phyloP scores from a whole-genome alignment of 1,284 basidiomycete species.

The Ganoderma resinaceum region DNA sequence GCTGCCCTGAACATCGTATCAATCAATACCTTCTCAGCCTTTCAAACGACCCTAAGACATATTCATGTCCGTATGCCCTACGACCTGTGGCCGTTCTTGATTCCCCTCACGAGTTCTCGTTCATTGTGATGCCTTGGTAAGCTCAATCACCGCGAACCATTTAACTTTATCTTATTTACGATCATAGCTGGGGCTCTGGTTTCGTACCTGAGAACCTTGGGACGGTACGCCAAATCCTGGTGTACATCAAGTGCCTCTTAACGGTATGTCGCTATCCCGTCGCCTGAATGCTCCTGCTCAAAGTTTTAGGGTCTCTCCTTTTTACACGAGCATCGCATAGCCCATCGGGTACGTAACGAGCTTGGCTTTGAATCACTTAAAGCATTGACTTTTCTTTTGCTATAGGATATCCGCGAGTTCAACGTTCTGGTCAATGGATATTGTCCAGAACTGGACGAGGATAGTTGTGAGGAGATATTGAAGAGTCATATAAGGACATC shows the following conservation, averaged over 20 bases:
- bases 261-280: too few species aligned
- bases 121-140: constrained; percentile 1
- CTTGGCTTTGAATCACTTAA: background rate
- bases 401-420: background rate
- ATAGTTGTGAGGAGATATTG: background rate
- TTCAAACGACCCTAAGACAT: background rate
- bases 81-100: constrained; percentile 12
- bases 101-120: constrained; percentile 11
- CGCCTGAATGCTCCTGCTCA: too few species aligned
- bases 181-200: background rate
- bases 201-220: background rate
- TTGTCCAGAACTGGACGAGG: background rate
- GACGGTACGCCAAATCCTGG: background rate
- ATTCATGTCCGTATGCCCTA: constrained; percentile 4
- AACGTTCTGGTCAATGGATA: background rate
- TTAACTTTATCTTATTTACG: background rate
- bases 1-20: constrained; percentile 5
- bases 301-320: background rate
- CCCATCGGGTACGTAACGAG: background rate
- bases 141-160: background rate
- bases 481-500: background rate
- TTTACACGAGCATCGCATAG: background rate
- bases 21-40: background rate
- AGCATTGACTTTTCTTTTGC: background rate
- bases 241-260: background rate